Conservation (phyloP, 345 rosid species). For the Ceriops tagal region DNA sequence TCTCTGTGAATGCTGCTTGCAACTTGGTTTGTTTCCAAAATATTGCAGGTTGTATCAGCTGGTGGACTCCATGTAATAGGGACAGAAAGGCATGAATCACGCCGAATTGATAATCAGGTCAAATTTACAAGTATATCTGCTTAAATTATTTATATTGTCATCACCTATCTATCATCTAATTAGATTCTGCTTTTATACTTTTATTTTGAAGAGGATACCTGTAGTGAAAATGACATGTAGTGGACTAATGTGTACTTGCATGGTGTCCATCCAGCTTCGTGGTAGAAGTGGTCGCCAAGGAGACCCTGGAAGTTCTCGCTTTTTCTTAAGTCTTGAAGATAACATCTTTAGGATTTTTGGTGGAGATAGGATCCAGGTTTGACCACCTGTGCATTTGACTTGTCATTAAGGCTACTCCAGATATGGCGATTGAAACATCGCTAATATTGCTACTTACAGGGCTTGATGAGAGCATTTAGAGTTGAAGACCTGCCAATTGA, state of each 20-base stretch:
- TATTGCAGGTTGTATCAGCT: constrained; percentile 73
- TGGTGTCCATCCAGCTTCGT: constrained; percentile 53
- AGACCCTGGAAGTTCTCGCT: constrained; percentile 97
- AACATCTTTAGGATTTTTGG: constrained; percentile 91
- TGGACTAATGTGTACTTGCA: background rate
- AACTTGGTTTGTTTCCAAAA: constrained; percentile 15
- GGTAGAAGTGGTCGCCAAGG: constrained; percentile 97
- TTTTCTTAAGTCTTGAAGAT: constrained; percentile 97
- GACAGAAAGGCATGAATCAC: constrained; percentile 92
- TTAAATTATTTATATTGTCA: background rate
- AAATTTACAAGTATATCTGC: background rate
- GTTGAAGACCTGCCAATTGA: constrained; percentile 96
- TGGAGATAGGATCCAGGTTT: constrained; percentile 91
- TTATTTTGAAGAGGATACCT: background rate
- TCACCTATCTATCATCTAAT: background rate
- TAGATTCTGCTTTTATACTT: background rate
- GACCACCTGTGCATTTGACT: constrained; percentile 18
- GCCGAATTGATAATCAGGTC: constrained; percentile 94
- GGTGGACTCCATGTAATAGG: constrained; percentile 98
- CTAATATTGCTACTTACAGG: constrained; percentile 43
- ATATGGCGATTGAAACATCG: constrained; percentile 12
- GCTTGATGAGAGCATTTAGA: constrained; percentile 93
- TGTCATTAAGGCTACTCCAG: constrained; percentile 7
- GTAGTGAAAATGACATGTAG: no score
- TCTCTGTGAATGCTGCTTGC: constrained; percentile 8